These are phyloP conservation scores for Penicillium nordicum DNA, from an alignment of 2,329 filamentous ascomycete genomes.

Conservation along the genomic window DNA sequence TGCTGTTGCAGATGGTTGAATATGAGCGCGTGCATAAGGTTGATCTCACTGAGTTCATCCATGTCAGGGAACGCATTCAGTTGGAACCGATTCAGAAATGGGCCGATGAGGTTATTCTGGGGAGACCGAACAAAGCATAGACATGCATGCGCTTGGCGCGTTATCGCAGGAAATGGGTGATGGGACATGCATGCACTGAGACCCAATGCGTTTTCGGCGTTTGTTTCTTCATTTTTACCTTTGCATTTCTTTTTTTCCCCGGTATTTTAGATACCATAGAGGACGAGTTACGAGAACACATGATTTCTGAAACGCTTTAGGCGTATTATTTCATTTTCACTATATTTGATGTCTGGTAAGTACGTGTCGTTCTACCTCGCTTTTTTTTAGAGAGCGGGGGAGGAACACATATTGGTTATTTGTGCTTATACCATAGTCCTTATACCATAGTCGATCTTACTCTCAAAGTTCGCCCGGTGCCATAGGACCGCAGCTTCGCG, in stretches of 20 bases:
- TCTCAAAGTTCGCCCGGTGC: too few relatives aligned
- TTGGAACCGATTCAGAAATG: conserved; percentile 77
- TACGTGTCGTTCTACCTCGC: background rate
- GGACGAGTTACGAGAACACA: conserved; percentile 13
- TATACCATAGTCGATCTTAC: too few relatives aligned
- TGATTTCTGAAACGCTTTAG: conserved; percentile 3
- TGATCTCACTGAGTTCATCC: conserved; percentile 82
- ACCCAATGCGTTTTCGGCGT: conserved; percentile 11
- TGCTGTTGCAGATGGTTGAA: conserved; percentile 92
- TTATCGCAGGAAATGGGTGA: background rate
- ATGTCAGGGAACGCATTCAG: conserved; percentile 60
- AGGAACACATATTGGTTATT: too few relatives aligned
- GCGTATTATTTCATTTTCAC: background rate
- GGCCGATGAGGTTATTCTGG: conserved; percentile 71
- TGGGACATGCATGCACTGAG: background rate
- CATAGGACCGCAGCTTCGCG: too few relatives aligned
- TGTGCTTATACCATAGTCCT: too few relatives aligned
- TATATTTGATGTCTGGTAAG: background rate
- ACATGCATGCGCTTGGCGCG: conserved; percentile 4
- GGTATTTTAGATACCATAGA: conserved; percentile 19
- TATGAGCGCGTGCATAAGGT: conserved; percentile 75
- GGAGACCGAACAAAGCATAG: conserved; percentile 58
- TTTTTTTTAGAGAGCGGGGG: background rate
- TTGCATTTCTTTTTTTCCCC: background rate
- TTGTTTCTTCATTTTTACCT: conserved; percentile 7